phyloP scores from a whole-genome alignment of 2,329 filamentous ascomycete species.

The Alternaria dauci region DNA sequence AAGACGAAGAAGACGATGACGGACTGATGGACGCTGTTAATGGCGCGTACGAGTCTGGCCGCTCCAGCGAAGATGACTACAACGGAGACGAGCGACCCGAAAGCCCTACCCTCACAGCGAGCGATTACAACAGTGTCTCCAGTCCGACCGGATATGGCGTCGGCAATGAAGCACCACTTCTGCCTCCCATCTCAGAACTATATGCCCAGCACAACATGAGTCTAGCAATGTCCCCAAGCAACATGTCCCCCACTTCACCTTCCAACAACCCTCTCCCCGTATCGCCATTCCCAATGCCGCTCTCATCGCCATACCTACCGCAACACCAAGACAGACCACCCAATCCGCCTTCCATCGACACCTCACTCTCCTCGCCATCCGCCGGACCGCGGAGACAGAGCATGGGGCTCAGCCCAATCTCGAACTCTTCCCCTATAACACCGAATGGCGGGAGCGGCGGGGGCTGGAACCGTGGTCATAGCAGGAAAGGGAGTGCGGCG shows the following conservation, averaged over 20 bases:
- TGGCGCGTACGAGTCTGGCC: conserved; percentile 31
- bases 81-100: conserved; percentile 33
- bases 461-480: conserved; percentile 44
- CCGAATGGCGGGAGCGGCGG: conserved; percentile 31
- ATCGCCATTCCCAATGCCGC: conserved; percentile 34
- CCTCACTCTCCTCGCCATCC: conserved; percentile 36
- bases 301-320: conserved; percentile 34
- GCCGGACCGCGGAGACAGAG: conserved; percentile 38
- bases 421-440: conserved; percentile 44
- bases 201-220: conserved; percentile 29
- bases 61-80: conserved; percentile 21
- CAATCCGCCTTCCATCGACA: conserved; percentile 34
- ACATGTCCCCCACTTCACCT: conserved; percentile 29
- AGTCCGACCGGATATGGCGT: conserved; percentile 28
- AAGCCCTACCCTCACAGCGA: conserved; percentile 44
- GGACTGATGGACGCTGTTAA: conserved; percentile 43
- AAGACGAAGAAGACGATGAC: conserved; percentile 30
- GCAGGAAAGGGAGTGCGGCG: conserved; percentile 58
- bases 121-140: conserved; percentile 41
- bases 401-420: conserved; percentile 44
- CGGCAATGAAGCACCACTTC: conserved; percentile 23
- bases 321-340: conserved; percentile 28
- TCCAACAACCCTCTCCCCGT: conserved; percentile 31
- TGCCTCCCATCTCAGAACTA: conserved; percentile 27
- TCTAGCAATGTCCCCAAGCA: conserved; percentile 20